Evolutionary conservation across 2,329 filamentous ascomycete species (phyloP).

Genomic region (Monosporascus sp.): DNA sequence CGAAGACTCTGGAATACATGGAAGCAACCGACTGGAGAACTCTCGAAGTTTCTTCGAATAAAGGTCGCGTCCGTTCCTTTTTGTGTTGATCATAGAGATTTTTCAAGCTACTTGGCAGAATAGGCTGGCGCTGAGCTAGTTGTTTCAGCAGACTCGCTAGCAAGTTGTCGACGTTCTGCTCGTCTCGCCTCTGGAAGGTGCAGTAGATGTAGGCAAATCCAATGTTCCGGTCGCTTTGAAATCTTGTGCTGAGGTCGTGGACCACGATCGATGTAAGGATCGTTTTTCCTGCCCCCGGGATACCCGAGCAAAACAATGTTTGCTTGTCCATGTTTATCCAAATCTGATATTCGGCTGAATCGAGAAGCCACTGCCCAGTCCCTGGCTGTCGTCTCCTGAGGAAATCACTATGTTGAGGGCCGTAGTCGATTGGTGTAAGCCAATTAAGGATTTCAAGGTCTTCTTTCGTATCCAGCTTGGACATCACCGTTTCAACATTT

Average conservation of each 20-base stretch:
- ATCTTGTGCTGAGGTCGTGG: constrained; percentile 29
- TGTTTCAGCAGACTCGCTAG: constrained; percentile 34
- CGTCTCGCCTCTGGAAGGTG: constrained; percentile 31
- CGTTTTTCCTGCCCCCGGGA: constrained; percentile 45
- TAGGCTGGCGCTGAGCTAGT: constrained; percentile 17
- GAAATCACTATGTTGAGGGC: constrained; percentile 34
- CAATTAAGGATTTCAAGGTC: constrained; percentile 27
- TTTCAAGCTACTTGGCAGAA: constrained; percentile 20
- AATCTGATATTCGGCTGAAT: constrained; percentile 3
- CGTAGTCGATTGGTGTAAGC: constrained; percentile 32
- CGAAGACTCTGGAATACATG: constrained; percentile 15
- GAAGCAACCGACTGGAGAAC: constrained; percentile 9
- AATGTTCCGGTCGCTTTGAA: constrained; percentile 1
- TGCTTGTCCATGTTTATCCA: constrained; percentile 11
- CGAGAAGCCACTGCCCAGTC: constrained; percentile 26
- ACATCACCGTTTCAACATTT: neutral
- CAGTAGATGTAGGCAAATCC: constrained; percentile 43
- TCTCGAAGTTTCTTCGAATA: constrained; percentile 12
- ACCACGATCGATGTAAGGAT: constrained; percentile 37
- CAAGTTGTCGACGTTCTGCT: constrained; percentile 32
- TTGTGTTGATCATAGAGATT: constrained; percentile 20
- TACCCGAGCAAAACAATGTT: constrained; percentile 41
- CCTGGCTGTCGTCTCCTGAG: constrained; percentile 30
- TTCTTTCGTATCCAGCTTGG: neutral
- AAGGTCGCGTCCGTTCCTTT: constrained; percentile 14